phyloP scores from a whole-genome alignment of 2,329 filamentous ascomycete species.

The Anisogramma anomala region DNA sequence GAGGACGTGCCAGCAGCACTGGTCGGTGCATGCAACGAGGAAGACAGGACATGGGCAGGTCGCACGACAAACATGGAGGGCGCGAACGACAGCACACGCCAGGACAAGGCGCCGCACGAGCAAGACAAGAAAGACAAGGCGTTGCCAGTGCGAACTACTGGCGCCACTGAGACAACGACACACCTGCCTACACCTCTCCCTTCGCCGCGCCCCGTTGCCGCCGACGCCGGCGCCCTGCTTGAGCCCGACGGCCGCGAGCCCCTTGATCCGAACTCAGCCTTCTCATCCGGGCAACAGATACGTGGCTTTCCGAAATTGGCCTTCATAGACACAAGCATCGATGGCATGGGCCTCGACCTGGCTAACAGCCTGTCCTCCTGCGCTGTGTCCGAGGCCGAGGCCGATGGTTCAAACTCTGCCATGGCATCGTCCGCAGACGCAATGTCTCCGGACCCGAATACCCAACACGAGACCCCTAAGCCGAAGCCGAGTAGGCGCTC shows the following conservation, averaged over 20 bases:
- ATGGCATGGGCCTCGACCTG: constrained; percentile 1
- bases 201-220: too few species aligned
- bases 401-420: constrained; percentile 7
- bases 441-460: background rate
- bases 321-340: background rate
- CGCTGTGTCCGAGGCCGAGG: constrained; percentile 13
- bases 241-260: background rate
- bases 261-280: background rate
- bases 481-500: constrained; percentile 6
- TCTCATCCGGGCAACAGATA: background rate
- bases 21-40: too few species aligned
- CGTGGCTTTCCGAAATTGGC: background rate
- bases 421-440: constrained; percentile 8
- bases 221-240: too few species aligned
- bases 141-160: too few species aligned
- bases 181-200: too few species aligned
- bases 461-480: constrained; percentile 2
- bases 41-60: too few species aligned
- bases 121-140: too few species aligned
- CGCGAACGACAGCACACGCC: too few species aligned
- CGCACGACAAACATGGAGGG: too few species aligned
- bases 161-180: too few species aligned
- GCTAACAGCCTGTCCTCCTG: constrained; percentile 7
- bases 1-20: too few species aligned
- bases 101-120: too few species aligned